Evolutionary conservation across 805 yeast genomes (phyloP), one percentile per base, ranked within the genome.

Genomic region (Metschnikowia bowlesiae): DNA sequence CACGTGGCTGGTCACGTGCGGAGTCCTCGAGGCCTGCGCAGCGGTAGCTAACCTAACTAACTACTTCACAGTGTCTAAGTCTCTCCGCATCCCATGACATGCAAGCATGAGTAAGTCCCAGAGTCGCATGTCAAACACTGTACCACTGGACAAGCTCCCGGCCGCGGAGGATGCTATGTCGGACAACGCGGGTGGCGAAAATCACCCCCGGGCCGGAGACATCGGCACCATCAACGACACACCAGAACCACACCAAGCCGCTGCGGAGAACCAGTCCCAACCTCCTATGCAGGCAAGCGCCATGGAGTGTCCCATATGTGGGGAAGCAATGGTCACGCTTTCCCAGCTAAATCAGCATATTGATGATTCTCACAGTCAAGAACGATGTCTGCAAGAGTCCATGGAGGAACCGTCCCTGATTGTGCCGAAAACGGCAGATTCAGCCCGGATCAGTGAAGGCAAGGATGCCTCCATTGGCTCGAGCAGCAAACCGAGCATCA

Each of bases 251-350:
- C 31, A 39, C 13, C 16, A 28, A 39, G 11, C 14, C 10, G 8
- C 4, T 31, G 22, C 13, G 6, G 26, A 38, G 6, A 38, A 3
- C 22, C 22, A 22, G 22, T 22, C 22, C 22, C 22, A 22, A 22
- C 4, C 22, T 22, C 22, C 22, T 22, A 5, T 22, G 22, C 22
- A 13, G 10, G 4, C 29, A 11, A 9, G 9, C 6, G 8, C 10
- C 28, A n/a, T 44, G 13, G 28, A 33, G 14, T 89, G 96, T 59
- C 96, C 96, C 1, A 83, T 89, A 1, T 89, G 96, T 61, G 65
- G 70, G 11, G 85, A 82, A 51, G 44, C 65, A 1, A 82, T 85
- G 84, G 65, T 79, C 6, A 74, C 78, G 6, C 63, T 84, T 37
- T 46, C 56, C 13, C 84, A 80, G 53, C 69, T 88, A 50, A 87